Base-by-base conservation (phyloP, 2,329 filamentous ascomycete genomes). In the Fusarium miscanthi region DNA sequence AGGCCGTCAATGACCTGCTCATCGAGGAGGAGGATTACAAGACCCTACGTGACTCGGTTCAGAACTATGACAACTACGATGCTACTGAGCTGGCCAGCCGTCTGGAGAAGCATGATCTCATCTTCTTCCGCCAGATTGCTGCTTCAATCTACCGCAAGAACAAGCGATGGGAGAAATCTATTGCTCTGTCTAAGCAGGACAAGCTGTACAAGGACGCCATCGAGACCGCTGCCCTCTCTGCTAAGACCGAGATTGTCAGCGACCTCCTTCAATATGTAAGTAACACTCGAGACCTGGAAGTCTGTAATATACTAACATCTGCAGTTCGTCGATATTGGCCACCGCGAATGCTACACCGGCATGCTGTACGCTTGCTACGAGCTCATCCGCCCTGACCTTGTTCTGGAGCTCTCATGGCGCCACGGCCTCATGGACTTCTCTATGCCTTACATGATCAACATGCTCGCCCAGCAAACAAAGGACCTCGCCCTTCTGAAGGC, bases 401-500 rank as follows among this genome's bases (percentile, higher is more conserved):
- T 99, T 66, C 90, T 99, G 82, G 96, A 99, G 85, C 89, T 99
- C 64, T 98, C 96, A 66, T 99, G 96, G 96, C 95, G 96, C 77
- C 88, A 97, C 81, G 94, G 94, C 67, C 92, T 99, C 42, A 91
- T 92, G 78, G 96, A 99, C 85, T 99, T 97, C 85, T 97, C 95
- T 52, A 99, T 99, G 97, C 96, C 96, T 23, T 99, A 97, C 87
- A 97, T 99, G 94, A 98, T 99, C 89, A 99, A 98, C 86, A 93
- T 97, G 86, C 87, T 99, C 72, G 90, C 92, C 76, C 94, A 97
- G 83, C 95, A 98, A 84, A 94, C 94, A 42, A 91, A 92, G 75
- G 92, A 97, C 63, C 92, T 99, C 75, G 90, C 94, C 66, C 82
- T 87, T 66, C 89, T 99, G 69, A 97, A 97, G 88, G 93, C 94